phyloP scores from a whole-genome alignment of 2,329 filamentous ascomycete species.

The Stenocarpella maydis region DNA sequence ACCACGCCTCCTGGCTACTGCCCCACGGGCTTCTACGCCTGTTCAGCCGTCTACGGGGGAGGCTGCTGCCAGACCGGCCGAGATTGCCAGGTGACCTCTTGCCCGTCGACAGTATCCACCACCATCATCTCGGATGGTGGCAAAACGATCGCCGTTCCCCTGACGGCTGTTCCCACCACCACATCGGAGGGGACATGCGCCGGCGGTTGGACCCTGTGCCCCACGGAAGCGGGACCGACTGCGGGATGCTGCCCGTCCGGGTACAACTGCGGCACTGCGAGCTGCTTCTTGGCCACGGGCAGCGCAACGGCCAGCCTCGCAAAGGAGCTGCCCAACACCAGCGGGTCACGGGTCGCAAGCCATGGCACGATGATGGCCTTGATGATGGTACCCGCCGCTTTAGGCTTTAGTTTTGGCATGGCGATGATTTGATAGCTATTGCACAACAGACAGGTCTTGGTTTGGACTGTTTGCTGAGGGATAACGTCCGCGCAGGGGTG shows the following conservation, averaged over 20 bases:
- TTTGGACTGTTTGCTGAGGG: not conserved
- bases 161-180: slow-evolving; percentile 53
- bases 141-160: slow-evolving; percentile 75
- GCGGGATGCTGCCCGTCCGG: slow-evolving; percentile 87
- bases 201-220: slow-evolving; percentile 79
- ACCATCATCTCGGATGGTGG: slow-evolving; percentile 74
- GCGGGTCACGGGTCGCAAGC: not conserved
- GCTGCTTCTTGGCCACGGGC: slow-evolving; percentile 68
- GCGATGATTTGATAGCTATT: slow-evolving; percentile 16
- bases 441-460: not conserved
- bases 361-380: not conserved
- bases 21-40: slow-evolving; percentile 92
- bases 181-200: slow-evolving; percentile 67
- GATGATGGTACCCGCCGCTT: slow-evolving; percentile 28
- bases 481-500: not conserved
- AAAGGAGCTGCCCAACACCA: slow-evolving; percentile 55
- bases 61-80: slow-evolving; percentile 88
- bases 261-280: slow-evolving; percentile 75
- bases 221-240: slow-evolving; percentile 62
- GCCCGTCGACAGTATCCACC: slow-evolving; percentile 67
- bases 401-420: slow-evolving; percentile 30
- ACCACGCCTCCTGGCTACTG: slow-evolving; percentile 63
- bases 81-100: slow-evolving; percentile 83
- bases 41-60: slow-evolving; percentile 82
- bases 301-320: slow-evolving; percentile 65